These are phyloP conservation scores for Fistulinella staudtii DNA, from an alignment of 1,284 basidiomycete genomes.

Conservation along the genomic window DNA sequence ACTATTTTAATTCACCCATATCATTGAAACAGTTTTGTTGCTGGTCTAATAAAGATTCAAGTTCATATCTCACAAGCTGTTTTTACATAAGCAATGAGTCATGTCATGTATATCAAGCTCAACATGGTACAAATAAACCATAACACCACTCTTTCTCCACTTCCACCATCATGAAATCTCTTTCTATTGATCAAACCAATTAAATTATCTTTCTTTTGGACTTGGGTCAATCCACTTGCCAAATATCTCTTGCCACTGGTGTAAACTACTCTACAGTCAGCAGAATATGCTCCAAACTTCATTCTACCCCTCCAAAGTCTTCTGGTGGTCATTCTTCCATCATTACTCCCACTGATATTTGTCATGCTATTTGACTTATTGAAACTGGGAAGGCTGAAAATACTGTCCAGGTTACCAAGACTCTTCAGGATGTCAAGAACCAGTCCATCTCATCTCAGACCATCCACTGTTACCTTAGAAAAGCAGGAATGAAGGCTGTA, in stretches of 20 bases:
- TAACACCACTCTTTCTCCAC: not conserved
- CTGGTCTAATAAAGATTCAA: not conserved
- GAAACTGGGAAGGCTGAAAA: too few relatives aligned
- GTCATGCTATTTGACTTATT: too few relatives aligned
- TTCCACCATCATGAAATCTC: not conserved
- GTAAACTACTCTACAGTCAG: constrained; percentile 1
- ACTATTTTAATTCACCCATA: not conserved
- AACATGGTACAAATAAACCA: not conserved
- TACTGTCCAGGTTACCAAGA: too few relatives aligned
- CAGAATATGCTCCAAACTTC: not conserved
- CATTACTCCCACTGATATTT: not conserved
- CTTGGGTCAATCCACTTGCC: too few relatives aligned
- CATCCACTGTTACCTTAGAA: too few relatives aligned
- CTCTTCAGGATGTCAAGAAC: too few relatives aligned
- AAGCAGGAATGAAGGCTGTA: too few relatives aligned
- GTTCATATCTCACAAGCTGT: not conserved
- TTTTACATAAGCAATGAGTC: not conserved
- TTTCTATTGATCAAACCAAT: not conserved
- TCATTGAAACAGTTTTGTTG: not conserved
- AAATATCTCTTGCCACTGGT: constrained; percentile 3
- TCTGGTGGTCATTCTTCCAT: not conserved
- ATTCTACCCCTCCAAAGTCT: constrained; percentile 1
- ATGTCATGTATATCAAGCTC: not conserved
- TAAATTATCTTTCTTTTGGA: not conserved
- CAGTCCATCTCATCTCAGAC: too few relatives aligned